Conservation (phyloP, 164 flowering plant species). For the Berberis thunbergii region DNA sequence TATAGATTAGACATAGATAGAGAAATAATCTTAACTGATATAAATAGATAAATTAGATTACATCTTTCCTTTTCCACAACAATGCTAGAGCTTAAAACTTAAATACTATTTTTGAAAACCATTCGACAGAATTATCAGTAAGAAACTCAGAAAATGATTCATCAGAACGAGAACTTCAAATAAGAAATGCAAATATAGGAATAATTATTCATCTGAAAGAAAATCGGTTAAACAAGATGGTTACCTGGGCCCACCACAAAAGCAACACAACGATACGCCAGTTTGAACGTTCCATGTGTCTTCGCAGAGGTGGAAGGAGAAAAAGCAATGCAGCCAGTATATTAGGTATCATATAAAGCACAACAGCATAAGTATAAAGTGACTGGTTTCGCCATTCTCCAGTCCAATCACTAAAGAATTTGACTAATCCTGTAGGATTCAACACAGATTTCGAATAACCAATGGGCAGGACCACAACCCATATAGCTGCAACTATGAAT, state of each 20-base stretch:
- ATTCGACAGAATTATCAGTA: too few species aligned
- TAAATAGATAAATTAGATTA: too few species aligned
- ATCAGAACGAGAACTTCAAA: background rate
- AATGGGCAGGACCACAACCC: conserved; percentile 84
- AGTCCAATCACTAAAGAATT: conserved; percentile 58
- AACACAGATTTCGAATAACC: conserved; percentile 60
- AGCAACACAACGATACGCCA: conserved; percentile 50
- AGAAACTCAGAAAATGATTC: background rate
- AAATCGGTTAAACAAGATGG: conserved; percentile 6
- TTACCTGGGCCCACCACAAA: conserved; percentile 99
- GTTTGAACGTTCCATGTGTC: conserved; percentile 79
- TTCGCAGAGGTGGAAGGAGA: conserved; percentile 68
- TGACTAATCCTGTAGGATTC: conserved; percentile 75
- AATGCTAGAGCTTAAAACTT: background rate
- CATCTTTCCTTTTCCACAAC: background rate
- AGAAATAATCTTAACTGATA: too few species aligned
- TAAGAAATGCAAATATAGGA: background rate
- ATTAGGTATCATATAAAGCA: conserved; percentile 75
- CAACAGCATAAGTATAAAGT: conserved; percentile 58
- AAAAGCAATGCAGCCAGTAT: conserved; percentile 63
- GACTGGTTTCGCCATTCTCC: conserved; percentile 55
- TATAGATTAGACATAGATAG: too few species aligned
- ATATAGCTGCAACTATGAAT: conserved; percentile 68
- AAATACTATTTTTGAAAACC: background rate
- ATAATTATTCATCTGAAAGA: background rate